Percentiles rank a stretch among this genome's conserved stretches.
These are phyloP conservation scores for Boletus reticuloceps DNA, from an alignment of 768 basidiomycete species.

Conservation along the genomic window DNA sequence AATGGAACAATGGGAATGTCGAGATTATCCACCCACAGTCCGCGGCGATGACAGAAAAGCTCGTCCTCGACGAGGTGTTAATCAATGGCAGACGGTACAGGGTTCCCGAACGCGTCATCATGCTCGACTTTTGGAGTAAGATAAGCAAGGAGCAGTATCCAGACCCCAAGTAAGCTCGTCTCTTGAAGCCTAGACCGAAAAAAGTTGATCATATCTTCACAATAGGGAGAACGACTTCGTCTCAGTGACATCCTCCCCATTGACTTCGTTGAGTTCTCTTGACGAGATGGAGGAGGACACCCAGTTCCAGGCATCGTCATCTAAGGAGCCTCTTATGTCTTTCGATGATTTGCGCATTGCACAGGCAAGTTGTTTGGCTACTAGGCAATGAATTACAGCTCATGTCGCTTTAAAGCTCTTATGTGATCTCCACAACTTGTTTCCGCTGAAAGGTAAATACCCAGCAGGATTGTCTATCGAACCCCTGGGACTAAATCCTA, in stretches of 20 bases:
- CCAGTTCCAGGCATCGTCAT: slow-evolving; percentile 23
- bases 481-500: not conserved
- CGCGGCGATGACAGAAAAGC: slow-evolving; percentile 42
- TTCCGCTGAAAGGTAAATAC: slow-evolving; percentile 13
- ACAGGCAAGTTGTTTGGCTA: slow-evolving; percentile 41
- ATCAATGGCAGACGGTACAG: slow-evolving; percentile 89
- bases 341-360: slow-evolving; percentile 57
- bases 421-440: slow-evolving; percentile 34
- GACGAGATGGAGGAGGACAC: slow-evolving; percentile 50
- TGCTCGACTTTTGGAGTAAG: slow-evolving; percentile 95
- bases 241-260: slow-evolving; percentile 65
- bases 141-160: slow-evolving; percentile 46
- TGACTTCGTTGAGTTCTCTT: slow-evolving; percentile 72
- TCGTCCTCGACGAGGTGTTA: slow-evolving; percentile 75
- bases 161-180: slow-evolving; percentile 39
- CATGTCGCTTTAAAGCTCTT: slow-evolving; percentile 33
- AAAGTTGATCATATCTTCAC: not conserved
- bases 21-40: slow-evolving; percentile 75
- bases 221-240: slow-evolving; percentile 27
- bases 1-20: slow-evolving; percentile 91
- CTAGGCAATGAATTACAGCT: slow-evolving; percentile 8
- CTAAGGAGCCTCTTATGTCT: slow-evolving; percentile 28
- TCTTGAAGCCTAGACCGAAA: not conserved
- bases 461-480: not conserved
- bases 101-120: slow-evolving; percentile 87